A percentile compares a stretch with the other conserved stretches of the same genome.
Conservation (phyloP, 2,329 filamentous ascomycete species). For the Stachybotrys echinatus region DNA sequence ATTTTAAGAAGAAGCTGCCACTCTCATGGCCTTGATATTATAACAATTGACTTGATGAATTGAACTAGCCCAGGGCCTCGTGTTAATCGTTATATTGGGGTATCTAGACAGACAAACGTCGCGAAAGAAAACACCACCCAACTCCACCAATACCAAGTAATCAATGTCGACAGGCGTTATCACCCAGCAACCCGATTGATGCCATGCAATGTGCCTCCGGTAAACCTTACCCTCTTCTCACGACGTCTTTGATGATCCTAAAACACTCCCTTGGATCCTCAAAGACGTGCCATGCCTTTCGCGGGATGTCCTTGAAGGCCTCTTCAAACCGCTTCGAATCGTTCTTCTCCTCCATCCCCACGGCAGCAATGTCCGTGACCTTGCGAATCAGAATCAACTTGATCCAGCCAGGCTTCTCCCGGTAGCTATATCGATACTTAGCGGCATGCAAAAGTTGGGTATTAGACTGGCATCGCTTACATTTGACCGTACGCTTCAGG, state of each 20-base stretch:
- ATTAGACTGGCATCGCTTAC: conserved; percentile 33
- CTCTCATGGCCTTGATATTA: no score
- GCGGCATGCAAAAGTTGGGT: not conserved
- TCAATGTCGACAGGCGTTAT: not conserved
- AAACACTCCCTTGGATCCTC: conserved; percentile 65
- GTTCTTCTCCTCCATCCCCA: conserved; percentile 69
- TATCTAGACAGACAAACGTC: no score
- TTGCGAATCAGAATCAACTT: conserved; percentile 80
- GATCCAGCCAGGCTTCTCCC: conserved; percentile 69
- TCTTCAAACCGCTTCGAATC: conserved; percentile 71
- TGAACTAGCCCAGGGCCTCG: no score
- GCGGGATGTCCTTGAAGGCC: conserved; percentile 73
- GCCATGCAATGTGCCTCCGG: not conserved
- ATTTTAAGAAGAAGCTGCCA: no score
- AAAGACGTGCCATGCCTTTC: conserved; percentile 74
- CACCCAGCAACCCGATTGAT: not conserved
- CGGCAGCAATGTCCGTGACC: conserved; percentile 65
- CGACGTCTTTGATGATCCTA: conserved; percentile 20
- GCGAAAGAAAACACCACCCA: no score
- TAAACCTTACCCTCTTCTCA: conserved; percentile 4
- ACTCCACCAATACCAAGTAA: no score
- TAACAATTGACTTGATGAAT: no score
- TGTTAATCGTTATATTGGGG: no score
- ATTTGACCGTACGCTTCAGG: conserved; percentile 85
- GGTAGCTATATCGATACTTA: conserved; percentile 37